phyloP scores from a whole-genome alignment of 257 asterid genomes.

The Solanum arcanum region DNA sequence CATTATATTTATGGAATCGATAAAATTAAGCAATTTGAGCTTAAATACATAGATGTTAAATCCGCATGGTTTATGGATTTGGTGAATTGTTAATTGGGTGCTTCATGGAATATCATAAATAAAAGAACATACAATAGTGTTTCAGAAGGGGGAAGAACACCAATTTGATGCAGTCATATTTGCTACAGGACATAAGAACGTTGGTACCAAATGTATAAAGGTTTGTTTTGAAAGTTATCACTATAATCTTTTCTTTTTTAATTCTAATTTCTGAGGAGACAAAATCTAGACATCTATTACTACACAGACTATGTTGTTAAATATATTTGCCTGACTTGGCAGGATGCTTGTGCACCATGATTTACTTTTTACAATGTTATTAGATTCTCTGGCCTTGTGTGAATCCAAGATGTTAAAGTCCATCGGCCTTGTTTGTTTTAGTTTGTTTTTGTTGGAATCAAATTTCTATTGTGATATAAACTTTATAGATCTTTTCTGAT shows the following conservation, averaged over 20 bases:
- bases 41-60: neutral
- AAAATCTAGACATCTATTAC: neutral
- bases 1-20: neutral
- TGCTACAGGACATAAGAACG: slow-evolving; percentile 47
- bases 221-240: neutral
- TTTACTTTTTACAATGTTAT: neutral
- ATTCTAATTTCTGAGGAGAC: neutral
- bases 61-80: neutral
- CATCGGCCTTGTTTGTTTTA: neutral
- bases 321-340: neutral
- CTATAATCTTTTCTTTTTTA: neutral
- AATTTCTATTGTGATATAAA: neutral
- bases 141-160: slow-evolving; percentile 9
- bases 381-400: neutral
- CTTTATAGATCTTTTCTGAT: neutral
- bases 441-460: neutral
- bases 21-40: neutral
- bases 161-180: slow-evolving; percentile 1
- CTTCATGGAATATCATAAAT: slow-evolving; percentile 18
- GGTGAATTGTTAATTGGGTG: slow-evolving; percentile 15
- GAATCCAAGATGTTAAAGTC: neutral
- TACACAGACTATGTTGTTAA: neutral
- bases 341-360: neutral
- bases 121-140: slow-evolving; percentile 8
- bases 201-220: slow-evolving; percentile 38